Base-by-base conservation (phyloP, 257 asterid genomes). In the Petunia axillaris region DNA sequence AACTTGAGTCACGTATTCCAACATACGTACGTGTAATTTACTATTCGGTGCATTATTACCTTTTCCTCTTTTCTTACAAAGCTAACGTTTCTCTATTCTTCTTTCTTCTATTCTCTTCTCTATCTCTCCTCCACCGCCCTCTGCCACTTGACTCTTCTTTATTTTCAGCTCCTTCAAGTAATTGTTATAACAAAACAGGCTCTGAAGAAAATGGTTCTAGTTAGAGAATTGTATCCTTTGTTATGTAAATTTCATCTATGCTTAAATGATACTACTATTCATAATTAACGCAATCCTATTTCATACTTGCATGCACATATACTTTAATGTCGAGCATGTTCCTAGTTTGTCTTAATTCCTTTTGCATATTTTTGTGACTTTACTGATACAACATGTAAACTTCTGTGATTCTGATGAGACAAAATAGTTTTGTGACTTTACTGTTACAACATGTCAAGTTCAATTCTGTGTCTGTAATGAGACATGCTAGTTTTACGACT, bases 201-300 rank as follows among this genome's bases (percentile, higher is more conserved):
- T 16, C 62, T 37, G 8, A 41, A 50, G 46, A 82, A 64, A 73
- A 94, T 94, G 98, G 98, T 92, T 86, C 97, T 86, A 88, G 89
- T 86, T 86, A 90, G 87, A 80, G 97, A 92, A 85, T 92, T 91
- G 97, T 94, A 92, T 94, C 98, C 97, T 94, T 79, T 58, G 39
- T 59, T 79, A 80, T 64, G 11, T 60, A 40, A 41, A 25, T 46
- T 66, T 53, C 25, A 25, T 16, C 13, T 6, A 14, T 43, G 37
- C 14, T 68, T 40, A 40, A n/a, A 8, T 9, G 55, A 35, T 66
- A 38, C 40, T 39, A 5, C 9, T 4, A 64, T n/a, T 8, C 0
- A 35, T 64, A 5, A 64, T 41, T 5, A 25, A 41, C 1, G 37
- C 38, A 11, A 11, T 50, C 46, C 53, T 64, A 41, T 8, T 10